Evolutionary conservation across 2,329 filamentous ascomycete species (phyloP), one percentile per base, ranked within the genome.

Genomic region (Coniochaeta pulveracea): DNA sequence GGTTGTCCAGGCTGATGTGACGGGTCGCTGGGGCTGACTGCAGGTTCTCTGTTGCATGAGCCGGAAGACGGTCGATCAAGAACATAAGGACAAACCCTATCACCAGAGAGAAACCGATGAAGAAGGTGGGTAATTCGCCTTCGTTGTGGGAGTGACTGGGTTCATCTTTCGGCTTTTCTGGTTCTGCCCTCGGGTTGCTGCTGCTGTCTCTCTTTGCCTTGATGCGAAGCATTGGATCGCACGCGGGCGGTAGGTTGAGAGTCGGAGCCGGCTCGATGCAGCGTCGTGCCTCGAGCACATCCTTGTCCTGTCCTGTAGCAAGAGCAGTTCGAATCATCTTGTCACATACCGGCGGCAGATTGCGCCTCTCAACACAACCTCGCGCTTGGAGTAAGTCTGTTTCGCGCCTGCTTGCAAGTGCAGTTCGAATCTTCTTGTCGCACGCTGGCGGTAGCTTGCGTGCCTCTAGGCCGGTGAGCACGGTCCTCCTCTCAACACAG

Each of bases 71-170:
- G 57, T 98, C 89, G 49, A 98, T 81, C 15, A 98, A 71, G 51
- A 94, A 96, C 91, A 98, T 98, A 43, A 95, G 70, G 37, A 94
- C 76, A 56, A 96, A 98, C 10, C 91, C 91, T 11, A 84, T 63
- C 35, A 93, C 76, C 33, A 98, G 64, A 2, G 88, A 85, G 34
- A 96, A 67, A 5, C 91, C 91, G 37, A 98, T 82, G 58, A 84
- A 91, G 43, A 79, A 76, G 0, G 72, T 66, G 54, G 86, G 72
- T 63, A 74, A 56, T 27, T 64, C 60, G 7, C 59, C 49, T 18
- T 66, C 55, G 26, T 54, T 43, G 30, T 62, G 51, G 5, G 35
- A 34, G 39, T 33, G 43, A 31, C 22, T 37, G 31, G 8, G 23
- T 5, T 16, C 30, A 7, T 33, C 21, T 10, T 10, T 19, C 8